Conservation (phyloP, 257 asterid species). For the Solanum boliviense region DNA sequence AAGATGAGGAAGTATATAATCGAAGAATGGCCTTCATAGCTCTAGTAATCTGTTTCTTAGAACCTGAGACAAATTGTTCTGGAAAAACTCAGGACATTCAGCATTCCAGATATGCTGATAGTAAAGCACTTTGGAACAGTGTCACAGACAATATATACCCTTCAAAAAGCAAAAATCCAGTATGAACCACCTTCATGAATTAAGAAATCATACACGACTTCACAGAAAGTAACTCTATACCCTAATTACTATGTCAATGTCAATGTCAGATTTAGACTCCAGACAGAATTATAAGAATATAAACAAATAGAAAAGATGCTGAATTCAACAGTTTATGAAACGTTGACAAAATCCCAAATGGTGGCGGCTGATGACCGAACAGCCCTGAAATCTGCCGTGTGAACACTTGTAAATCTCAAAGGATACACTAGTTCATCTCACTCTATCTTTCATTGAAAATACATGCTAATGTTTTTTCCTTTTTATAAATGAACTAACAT, state of each 20-base stretch:
- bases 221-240: neutral
- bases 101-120: neutral
- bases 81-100: neutral
- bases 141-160: neutral
- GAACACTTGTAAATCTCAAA: neutral
- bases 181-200: neutral
- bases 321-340: neutral
- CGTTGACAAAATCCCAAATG: neutral
- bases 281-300: neutral
- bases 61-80: slow-evolving; percentile 34
- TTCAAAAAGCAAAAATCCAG: neutral
- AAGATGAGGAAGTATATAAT: slow-evolving; percentile 59
- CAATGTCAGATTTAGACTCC: neutral
- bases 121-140: neutral
- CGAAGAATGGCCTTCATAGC: slow-evolving; percentile 48
- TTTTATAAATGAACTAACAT: neutral
- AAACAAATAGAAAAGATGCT: neutral
- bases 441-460: neutral
- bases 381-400: neutral
- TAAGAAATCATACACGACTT: neutral
- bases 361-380: neutral
- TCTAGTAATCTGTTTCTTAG: slow-evolving; percentile 51
- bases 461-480: neutral
- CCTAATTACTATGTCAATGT: neutral
- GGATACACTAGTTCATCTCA: neutral